Conservation (phyloP, 192 early-diverging fungal genomes). For the Geranomyces variabilis region DNA sequence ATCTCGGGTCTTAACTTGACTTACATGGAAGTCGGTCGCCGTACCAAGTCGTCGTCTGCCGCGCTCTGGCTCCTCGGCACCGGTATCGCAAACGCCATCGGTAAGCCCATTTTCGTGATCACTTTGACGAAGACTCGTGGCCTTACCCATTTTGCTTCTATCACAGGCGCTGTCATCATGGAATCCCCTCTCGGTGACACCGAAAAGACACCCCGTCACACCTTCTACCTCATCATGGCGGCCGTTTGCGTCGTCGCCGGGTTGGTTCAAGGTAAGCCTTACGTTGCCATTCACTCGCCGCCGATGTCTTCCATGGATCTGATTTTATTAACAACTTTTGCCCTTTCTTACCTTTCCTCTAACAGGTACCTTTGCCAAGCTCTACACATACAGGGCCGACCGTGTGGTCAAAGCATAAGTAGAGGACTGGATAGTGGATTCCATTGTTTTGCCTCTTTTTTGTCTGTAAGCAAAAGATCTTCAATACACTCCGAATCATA, state of each 20-base stretch:
- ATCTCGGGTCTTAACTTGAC: conserved; percentile 67
- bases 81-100: conserved; percentile 54
- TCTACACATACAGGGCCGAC: conserved; percentile 52
- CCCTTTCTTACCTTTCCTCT: no score
- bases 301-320: no score
- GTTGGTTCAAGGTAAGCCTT: no score
- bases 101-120: conserved; percentile 34
- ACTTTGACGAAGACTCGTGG: conserved; percentile 31
- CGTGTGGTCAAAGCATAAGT: conserved; percentile 20
- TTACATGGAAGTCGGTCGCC: conserved; percentile 67
- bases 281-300: no score
- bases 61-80: conserved; percentile 61
- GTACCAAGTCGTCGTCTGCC: conserved; percentile 57
- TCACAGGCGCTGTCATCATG: conserved; percentile 27
- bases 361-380: conserved; percentile 47
- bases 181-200: conserved; percentile 16
- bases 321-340: no score
- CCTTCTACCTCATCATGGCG: conserved; percentile 41
- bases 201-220: conserved; percentile 7
- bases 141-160: conserved; percentile 46
- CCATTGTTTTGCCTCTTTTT: no score
- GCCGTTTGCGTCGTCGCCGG: conserved; percentile 41
- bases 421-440: no score
- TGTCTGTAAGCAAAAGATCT: no score
- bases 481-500: no score